Percentiles rank a stretch among this genome's conserved stretches.
These are phyloP conservation scores for Escovopsis sp. DNA, from an alignment of 2,329 filamentous ascomycete species.

Conservation along the genomic window DNA sequence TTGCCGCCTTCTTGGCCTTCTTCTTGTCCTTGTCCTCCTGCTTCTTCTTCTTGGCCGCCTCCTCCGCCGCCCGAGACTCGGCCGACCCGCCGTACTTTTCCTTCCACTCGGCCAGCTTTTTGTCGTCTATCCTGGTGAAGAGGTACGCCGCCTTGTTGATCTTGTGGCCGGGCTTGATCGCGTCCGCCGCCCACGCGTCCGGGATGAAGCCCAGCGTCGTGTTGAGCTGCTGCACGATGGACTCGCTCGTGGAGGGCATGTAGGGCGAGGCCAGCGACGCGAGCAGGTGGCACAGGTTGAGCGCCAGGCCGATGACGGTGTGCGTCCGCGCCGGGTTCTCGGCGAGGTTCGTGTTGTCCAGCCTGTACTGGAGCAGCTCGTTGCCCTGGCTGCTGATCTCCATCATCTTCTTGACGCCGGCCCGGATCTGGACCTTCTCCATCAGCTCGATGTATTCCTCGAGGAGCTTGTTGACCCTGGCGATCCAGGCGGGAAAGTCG, in stretches of 20 bases:
- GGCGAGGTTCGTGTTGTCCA: conserved; percentile 39
- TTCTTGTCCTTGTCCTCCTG: conserved; percentile 21
- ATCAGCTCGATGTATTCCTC: conserved; percentile 52
- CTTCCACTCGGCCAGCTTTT: conserved; percentile 74
- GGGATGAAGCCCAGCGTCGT: conserved; percentile 34
- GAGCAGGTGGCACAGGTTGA: conserved; percentile 73
- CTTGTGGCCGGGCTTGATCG: conserved; percentile 58
- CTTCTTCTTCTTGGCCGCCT: conserved; percentile 20
- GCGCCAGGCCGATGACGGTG: conserved; percentile 56
- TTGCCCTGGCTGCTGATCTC: conserved; percentile 47
- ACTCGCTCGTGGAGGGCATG: conserved; percentile 63
- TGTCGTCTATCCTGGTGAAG: conserved; percentile 68
- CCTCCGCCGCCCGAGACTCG: conserved; percentile 5
- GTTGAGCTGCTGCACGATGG: conserved; percentile 63
- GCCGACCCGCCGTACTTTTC: conserved; percentile 44
- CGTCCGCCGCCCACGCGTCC: conserved; percentile 46
- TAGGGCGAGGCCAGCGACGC: conserved; percentile 69
- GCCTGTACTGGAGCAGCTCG: conserved; percentile 35
- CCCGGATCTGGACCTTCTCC: conserved; percentile 56
- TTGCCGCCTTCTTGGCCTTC: conserved; percentile 25
- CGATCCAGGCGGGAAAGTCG: conserved; percentile 12
- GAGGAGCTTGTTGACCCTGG: conserved; percentile 40
- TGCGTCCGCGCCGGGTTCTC: conserved; percentile 40
- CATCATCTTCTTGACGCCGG: conserved; percentile 50
- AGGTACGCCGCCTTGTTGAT: conserved; percentile 68